Conservation (phyloP, 805 yeast species). For the Candida succiphila region DNA sequence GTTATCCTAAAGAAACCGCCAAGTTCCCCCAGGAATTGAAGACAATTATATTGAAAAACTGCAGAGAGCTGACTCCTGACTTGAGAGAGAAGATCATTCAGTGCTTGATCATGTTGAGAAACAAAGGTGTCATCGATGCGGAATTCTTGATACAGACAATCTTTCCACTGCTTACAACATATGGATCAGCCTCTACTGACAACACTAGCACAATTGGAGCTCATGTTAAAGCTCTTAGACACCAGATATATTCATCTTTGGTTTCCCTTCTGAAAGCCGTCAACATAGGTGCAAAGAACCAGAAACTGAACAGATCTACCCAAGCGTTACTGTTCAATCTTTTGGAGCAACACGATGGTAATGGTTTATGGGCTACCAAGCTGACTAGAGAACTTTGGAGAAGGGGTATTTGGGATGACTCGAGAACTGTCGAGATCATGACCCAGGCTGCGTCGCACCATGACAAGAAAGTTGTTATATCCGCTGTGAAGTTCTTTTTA, state of each 20-base stretch:
- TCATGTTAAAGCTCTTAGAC: conserved; percentile 75
- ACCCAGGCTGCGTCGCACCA: conserved; percentile 88
- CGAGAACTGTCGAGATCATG: conserved; percentile 96
- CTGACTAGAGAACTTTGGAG: conserved; percentile 94
- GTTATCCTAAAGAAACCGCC: conserved; percentile 83
- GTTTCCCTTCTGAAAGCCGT: conserved; percentile 71
- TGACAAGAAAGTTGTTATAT: conserved; percentile 75
- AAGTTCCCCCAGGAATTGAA: conserved; percentile 77
- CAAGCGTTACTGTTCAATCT: conserved; percentile 88
- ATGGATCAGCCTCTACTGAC: conserved; percentile 39
- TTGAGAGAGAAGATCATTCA: conserved; percentile 87
- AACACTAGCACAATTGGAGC: conserved; percentile 31
- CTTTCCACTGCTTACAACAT: conserved; percentile 74
- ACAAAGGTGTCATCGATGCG: conserved; percentile 69
- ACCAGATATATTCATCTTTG: conserved; percentile 71
- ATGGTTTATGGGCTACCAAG: conserved; percentile 93
- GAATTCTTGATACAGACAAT: conserved; percentile 77
- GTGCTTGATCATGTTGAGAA: conserved; percentile 81
- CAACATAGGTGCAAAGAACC: conserved; percentile 84
- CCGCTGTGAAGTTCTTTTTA: conserved; percentile 85
- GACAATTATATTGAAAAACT: conserved; percentile 59
- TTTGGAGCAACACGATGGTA: conserved; percentile 66
- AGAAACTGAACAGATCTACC: conserved; percentile 78
- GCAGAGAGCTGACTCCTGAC: conserved; percentile 73
- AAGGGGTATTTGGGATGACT: conserved; percentile 97